Conservation (phyloP, 192 early-diverging fungal species). For the Coemansia sp. region DNA sequence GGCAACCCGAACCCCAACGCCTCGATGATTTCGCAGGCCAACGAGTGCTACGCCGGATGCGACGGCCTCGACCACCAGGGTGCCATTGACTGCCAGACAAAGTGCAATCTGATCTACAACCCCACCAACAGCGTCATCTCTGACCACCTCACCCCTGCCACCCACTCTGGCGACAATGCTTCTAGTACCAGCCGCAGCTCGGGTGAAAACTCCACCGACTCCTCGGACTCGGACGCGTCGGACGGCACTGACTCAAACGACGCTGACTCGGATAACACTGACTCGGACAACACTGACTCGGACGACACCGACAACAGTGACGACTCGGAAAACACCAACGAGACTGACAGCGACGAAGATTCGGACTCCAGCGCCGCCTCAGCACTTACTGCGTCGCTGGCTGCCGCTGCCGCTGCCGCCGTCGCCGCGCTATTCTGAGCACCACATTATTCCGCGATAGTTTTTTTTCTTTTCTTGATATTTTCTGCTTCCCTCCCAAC, state of each 20-base stretch:
- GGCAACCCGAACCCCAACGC: conserved; percentile 46
- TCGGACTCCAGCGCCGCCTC: conserved; percentile 17
- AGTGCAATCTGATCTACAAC: conserved; percentile 49
- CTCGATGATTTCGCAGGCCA: conserved; percentile 42
- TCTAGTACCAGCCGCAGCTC: not conserved
- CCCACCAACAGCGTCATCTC: conserved; percentile 26
- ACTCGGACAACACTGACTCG: conserved; percentile 1
- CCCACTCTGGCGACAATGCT: conserved; percentile 6
- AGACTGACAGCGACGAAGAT: not conserved
- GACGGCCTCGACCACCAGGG: conserved; percentile 20
- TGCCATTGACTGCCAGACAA: conserved; percentile 37
- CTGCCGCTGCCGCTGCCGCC: conserved; percentile 33
- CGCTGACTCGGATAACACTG: not conserved
- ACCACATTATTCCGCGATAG: not conserved
- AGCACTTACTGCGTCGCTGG: conserved; percentile 29
- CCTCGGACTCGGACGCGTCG: conserved; percentile 3
- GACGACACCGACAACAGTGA: not conserved
- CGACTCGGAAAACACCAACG: not conserved
- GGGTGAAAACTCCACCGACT: conserved; percentile 1
- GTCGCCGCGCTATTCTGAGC: conserved; percentile 43
- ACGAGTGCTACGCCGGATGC: conserved; percentile 43
- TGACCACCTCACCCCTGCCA: conserved; percentile 33
- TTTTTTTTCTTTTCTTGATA: conserved; percentile 6
- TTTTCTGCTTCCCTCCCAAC: not conserved
- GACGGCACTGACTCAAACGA: conserved; percentile 1